A percentile compares a stretch with the other conserved stretches of the same genome.
Evolutionary conservation across 2,329 filamentous ascomycete species (phyloP).

Genomic region (Colletotrichum zoysiae): DNA sequence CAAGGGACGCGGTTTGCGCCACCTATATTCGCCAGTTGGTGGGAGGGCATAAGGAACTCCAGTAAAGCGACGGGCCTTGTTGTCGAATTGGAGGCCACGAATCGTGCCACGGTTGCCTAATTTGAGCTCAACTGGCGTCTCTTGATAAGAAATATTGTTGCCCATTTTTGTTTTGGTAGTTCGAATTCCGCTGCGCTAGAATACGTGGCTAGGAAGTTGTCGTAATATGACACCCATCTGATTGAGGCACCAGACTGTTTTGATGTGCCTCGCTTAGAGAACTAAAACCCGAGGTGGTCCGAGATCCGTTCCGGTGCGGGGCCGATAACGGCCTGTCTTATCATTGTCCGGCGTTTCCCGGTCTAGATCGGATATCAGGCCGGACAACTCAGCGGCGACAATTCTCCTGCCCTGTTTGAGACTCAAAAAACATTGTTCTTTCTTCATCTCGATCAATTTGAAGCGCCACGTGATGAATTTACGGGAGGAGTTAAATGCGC

Average conservation of each 20-base stretch:
- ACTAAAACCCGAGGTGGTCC: conserved; percentile 9
- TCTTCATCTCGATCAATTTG: too few species aligned
- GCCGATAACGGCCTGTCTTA: conserved; percentile 16
- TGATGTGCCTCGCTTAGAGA: neutral
- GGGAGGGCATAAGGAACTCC: conserved; percentile 56
- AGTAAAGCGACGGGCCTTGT: conserved; percentile 51
- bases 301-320: conserved; percentile 20
- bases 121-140: conserved; percentile 44
- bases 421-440: conserved; percentile 33
- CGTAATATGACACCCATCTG: too few species aligned
- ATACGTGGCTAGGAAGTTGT: too few species aligned
- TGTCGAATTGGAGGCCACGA: conserved; percentile 51
- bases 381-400: neutral
- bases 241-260: neutral
- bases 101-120: conserved; percentile 48
- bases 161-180: conserved; percentile 42
- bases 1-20: conserved; percentile 53
- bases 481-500: too few species aligned
- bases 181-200: neutral
- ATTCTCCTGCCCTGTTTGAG: conserved; percentile 36
- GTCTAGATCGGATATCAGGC: neutral
- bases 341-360: neutral
- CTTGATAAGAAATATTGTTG: conserved; percentile 47
- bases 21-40: conserved; percentile 52
- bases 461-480: too few species aligned